These are phyloP conservation scores for Suillus variegatus DNA, from an alignment of 768 basidiomycete species.

Conservation along the genomic window DNA sequence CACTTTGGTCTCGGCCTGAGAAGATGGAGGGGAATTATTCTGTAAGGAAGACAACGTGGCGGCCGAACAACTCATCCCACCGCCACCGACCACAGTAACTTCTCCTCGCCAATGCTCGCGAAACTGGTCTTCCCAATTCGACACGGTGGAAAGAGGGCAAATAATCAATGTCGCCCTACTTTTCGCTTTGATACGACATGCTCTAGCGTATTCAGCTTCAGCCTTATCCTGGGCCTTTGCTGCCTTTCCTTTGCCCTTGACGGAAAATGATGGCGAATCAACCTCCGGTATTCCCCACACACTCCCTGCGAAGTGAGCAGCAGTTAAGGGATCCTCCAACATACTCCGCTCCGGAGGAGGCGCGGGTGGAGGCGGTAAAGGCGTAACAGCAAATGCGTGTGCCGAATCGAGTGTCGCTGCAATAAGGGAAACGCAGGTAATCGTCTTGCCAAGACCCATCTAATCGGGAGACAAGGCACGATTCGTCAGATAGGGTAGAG, in stretches of 20 bases:
- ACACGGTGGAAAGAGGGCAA: constrained; percentile 94
- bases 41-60: constrained; percentile 33
- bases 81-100: constrained; percentile 82
- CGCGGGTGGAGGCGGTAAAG: constrained; percentile 46
- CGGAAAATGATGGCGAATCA: constrained; percentile 31
- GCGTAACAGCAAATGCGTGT: constrained; percentile 58
- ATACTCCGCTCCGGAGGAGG: constrained; percentile 39
- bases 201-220: constrained; percentile 68
- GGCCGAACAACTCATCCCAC: constrained; percentile 39
- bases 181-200: constrained; percentile 75
- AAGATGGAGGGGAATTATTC: constrained; percentile 35
- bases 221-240: constrained; percentile 67
- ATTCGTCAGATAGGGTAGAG: constrained; percentile 16
- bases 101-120: constrained; percentile 95
- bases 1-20: constrained; percentile 26
- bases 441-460: constrained; percentile 99
- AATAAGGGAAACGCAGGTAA: constrained; percentile 92
- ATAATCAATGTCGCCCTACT: constrained; percentile 94
- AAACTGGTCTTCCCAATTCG: constrained; percentile 99
- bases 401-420: constrained; percentile 82
- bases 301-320: constrained; percentile 69
- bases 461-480: constrained; percentile 32
- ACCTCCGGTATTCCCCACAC: constrained; percentile 85
- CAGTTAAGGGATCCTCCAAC: constrained; percentile 37
- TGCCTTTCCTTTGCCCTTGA: constrained; percentile 67